Evolutionary conservation across 805 yeast genomes (phyloP).

Genomic region (Metschnikowia arizonensis): DNA sequence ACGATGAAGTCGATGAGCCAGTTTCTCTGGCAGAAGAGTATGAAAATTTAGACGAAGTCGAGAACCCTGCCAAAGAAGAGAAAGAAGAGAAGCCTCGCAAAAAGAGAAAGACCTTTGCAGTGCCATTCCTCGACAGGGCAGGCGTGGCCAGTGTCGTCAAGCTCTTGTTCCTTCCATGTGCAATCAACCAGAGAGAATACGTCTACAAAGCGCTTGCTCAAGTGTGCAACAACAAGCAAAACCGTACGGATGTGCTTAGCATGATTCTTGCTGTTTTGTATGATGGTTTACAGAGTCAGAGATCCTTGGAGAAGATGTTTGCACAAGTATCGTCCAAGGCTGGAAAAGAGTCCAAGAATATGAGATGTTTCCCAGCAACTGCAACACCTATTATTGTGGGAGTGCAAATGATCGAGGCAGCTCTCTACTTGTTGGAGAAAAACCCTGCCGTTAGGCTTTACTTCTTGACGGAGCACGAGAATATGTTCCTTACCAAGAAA

Average conservation of each 20-base stretch:
- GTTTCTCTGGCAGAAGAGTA: slow-evolving; percentile 20
- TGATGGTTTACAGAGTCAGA: slow-evolving; percentile 66
- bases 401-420: slow-evolving; percentile 69
- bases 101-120: slow-evolving; percentile 16
- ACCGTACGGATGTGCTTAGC: slow-evolving; percentile 69
- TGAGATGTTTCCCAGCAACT: slow-evolving; percentile 44
- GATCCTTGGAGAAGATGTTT: slow-evolving; percentile 59
- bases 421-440: slow-evolving; percentile 65
- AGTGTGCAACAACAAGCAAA: slow-evolving; percentile 72
- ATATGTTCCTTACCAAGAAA: slow-evolving; percentile 35
- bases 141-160: slow-evolving; percentile 74
- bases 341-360: slow-evolving; percentile 4
- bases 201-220: slow-evolving; percentile 63
- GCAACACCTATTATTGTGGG: slow-evolving; percentile 70
- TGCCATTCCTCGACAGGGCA: slow-evolving; percentile 68
- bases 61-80: not conserved
- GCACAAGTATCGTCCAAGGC: slow-evolving; percentile 53
- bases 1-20: slow-evolving; percentile 23
- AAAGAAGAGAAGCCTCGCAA: not conserved
- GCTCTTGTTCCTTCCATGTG: slow-evolving; percentile 69
- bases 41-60: slow-evolving; percentile 15
- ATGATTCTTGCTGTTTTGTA: slow-evolving; percentile 63
- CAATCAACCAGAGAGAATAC: slow-evolving; percentile 55
- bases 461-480: slow-evolving; percentile 71
- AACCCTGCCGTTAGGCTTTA: slow-evolving; percentile 67